Base-by-base conservation (phyloP, 2,329 filamentous ascomycete species). In the Fusarium sarcochroum region DNA sequence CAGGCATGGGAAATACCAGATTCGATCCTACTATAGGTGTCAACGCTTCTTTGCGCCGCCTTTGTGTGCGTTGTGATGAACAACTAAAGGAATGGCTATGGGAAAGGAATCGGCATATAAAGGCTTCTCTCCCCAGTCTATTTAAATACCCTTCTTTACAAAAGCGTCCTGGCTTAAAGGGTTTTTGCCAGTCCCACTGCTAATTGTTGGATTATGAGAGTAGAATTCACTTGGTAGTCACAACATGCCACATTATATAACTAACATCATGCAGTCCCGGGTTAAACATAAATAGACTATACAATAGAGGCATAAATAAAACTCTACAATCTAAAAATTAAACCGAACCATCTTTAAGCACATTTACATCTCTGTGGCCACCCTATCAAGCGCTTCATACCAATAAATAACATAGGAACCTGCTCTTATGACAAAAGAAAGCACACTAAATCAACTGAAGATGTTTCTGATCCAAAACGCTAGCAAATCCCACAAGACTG, bases 61-160 rank as follows among this genome's bases (percentile, higher is more conserved):
- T 1, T 49, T 58, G n/a, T 66, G 60, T 0, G 70, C 70, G 7
- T 74, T 74, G 53, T 74, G 69, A 13, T 74, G 72, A 0, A 74
- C 34, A 0, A 64, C 57, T 0, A 70, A 74, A 0, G 71, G 71
- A 34, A 74, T 52, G 2, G 68, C 61, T 1, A 56, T 44, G 6
- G 66, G 73, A 53, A 38, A 72, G 23, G 63, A 67, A 10, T 74
- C 72, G 5, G 42, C 61, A 9, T 67, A 73, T 0, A 74, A 41
- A 0, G 70, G 61, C 46, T 71, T 55, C 2, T 70, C 68, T 2
- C 58, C 68, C 73, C 74, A 75, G 7, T 58, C 58, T 5, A 27
- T 41, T 0, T 25, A 23, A 0, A 42, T 42, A 11, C 21, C 40
- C 5, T 21, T 42, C 1, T 48, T 9, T 0, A n/a, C 30, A 0